Evolutionary conservation across 2,329 filamentous ascomycete species (phyloP).

Genomic region (Pyrenophora tritici-repentis): DNA sequence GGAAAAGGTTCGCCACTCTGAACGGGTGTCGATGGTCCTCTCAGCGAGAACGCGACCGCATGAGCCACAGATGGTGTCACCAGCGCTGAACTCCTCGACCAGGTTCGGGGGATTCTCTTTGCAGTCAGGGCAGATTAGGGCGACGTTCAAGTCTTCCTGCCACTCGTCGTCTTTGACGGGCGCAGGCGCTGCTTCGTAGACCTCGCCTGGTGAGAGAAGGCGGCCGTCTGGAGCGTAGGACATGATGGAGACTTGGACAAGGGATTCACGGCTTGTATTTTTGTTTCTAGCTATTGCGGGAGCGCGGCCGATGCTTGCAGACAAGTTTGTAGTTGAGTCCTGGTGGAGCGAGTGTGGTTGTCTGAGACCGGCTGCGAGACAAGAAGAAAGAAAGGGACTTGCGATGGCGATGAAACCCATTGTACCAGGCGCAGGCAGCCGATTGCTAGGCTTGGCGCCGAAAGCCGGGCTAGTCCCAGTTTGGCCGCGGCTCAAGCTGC

Average conservation of each 20-base stretch:
- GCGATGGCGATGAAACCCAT: background rate
- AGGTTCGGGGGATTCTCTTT: conserved; percentile 89
- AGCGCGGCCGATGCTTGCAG: conserved; percentile 17
- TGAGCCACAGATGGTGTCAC: conserved; percentile 89
- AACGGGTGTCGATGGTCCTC: conserved; percentile 91
- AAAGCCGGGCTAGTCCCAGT: conserved; percentile 21
- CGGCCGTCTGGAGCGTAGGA: conserved; percentile 42
- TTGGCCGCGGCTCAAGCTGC: conserved; percentile 28
- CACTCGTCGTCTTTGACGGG: conserved; percentile 56
- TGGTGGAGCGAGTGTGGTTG: conserved; percentile 25
- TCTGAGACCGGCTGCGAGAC: conserved; percentile 22
- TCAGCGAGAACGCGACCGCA: conserved; percentile 91
- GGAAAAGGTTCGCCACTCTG: conserved; percentile 98
- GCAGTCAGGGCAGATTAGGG: conserved; percentile 86
- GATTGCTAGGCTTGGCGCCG: conserved; percentile 12
- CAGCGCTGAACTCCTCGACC: conserved; percentile 87
- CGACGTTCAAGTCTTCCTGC: conserved; percentile 84
- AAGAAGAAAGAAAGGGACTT: background rate
- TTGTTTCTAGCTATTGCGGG: conserved; percentile 20
- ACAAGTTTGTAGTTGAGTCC: conserved; percentile 18
- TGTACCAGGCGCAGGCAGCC: conserved; percentile 7
- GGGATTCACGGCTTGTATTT: conserved; percentile 14
- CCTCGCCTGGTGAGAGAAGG: conserved; percentile 52
- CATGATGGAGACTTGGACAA: conserved; percentile 27
- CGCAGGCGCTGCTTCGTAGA: conserved; percentile 47